Percentiles rank a stretch among this genome's conserved stretches.
These are phyloP conservation scores for Helichrysum umbraculigerum DNA, from an alignment of 129 eudicot species.

Conservation along the genomic window DNA sequence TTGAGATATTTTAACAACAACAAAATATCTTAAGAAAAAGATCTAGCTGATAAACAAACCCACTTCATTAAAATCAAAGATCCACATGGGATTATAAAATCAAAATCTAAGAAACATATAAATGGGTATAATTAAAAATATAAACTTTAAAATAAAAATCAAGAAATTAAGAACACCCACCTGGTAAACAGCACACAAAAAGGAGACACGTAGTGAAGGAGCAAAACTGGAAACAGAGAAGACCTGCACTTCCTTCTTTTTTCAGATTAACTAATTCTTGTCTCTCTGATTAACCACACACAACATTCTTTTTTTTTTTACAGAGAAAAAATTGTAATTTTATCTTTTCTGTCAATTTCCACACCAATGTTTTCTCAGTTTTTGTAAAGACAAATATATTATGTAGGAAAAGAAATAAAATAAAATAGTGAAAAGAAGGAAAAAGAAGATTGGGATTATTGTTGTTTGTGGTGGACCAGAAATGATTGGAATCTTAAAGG, in stretches of 20 bases:
- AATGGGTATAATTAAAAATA: not conserved
- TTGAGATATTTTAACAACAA: constrained; percentile 1
- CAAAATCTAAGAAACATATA: not conserved
- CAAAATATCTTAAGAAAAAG: constrained; percentile 22
- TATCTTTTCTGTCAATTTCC: constrained; percentile 20
- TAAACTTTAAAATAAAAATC: constrained; percentile 4
- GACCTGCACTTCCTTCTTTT: constrained; percentile 6
- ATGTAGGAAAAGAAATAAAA: not conserved
- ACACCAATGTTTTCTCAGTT: constrained; percentile 20
- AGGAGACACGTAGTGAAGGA: constrained; percentile 20
- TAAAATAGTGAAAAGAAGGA: constrained; percentile 12
- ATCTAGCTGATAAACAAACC: not conserved
- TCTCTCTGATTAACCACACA: constrained; percentile 15
- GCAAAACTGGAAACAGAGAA: not conserved
- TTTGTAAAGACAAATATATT: constrained; percentile 23
- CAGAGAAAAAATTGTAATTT: constrained; percentile 13
- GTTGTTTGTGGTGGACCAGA: constrained; percentile 49
- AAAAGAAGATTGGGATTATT: constrained; percentile 32
- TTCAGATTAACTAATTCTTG: constrained; percentile 26
- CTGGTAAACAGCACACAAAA: constrained; percentile 5
- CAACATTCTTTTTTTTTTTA: constrained; percentile 20
- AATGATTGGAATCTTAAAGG: constrained; percentile 55
- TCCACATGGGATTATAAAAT: not conserved
- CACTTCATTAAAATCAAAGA: constrained; percentile 24
- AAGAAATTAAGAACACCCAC: constrained; percentile 16